phyloP scores from a whole-genome alignment of 2,329 filamentous ascomycete genomes.

The Pseudopyricularia cyperi region DNA sequence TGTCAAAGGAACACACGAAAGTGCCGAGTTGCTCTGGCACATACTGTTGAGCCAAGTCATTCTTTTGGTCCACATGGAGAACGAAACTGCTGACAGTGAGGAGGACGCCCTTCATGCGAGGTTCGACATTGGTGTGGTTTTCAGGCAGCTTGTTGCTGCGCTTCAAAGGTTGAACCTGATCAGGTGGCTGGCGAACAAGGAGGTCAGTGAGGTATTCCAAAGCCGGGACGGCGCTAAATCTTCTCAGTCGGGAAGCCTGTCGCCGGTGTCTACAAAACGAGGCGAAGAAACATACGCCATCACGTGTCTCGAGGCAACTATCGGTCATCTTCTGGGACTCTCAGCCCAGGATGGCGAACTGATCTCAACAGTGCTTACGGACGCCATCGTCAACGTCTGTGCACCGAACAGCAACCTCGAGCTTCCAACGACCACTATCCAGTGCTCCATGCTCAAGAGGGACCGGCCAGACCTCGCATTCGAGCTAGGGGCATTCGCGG shows the following conservation, averaged over 20 bases:
- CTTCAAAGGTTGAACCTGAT: conserved; percentile 65
- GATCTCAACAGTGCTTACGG: conserved; percentile 48
- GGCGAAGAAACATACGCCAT: conserved; percentile 27
- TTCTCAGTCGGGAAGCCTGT: conserved; percentile 3
- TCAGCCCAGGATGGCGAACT: conserved; percentile 39
- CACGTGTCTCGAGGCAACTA: conserved; percentile 45
- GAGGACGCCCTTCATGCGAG: conserved; percentile 47
- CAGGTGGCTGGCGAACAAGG: conserved; percentile 51
- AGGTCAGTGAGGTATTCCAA: conserved; percentile 31
- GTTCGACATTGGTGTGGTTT: conserved; percentile 57
- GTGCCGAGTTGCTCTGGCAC: conserved; percentile 56
- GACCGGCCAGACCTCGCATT: conserved; percentile 46
- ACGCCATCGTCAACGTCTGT: conserved; percentile 53
- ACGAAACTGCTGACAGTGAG: conserved; percentile 48
- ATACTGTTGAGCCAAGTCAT: conserved; percentile 73
- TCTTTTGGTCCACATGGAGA: conserved; percentile 75
- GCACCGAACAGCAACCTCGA: conserved; percentile 54
- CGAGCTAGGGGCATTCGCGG: conserved; percentile 42
- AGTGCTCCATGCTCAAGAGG: conserved; percentile 47
- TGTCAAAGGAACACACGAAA: conserved; percentile 68
- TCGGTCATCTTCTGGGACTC: conserved; percentile 51
- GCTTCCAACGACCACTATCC: conserved; percentile 44
- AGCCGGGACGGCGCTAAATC: neutral
- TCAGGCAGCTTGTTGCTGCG: conserved; percentile 54
- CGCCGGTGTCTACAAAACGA: conserved; percentile 8